Evolutionary conservation across 352 stramenopile genomes (phyloP), one percentile per base, ranked within the genome.

Genomic region (Sclerospora graminicola): DNA sequence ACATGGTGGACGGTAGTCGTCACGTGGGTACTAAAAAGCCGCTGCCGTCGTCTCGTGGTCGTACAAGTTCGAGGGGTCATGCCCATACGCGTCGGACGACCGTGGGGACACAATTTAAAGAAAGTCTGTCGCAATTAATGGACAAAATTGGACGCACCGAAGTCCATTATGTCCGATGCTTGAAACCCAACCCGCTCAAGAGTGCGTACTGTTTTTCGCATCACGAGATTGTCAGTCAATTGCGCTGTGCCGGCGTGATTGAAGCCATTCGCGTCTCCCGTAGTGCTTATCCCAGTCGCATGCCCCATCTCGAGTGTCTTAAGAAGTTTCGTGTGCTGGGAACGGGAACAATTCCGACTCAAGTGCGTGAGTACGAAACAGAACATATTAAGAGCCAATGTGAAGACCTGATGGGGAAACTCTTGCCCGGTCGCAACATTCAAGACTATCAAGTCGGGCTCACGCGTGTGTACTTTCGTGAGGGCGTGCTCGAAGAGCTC

Each of bases 371-470:
- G 20, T 68, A 50, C 1, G 71, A 83, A 23, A 63, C 65, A 6
- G 75, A 82, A 13, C 41, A 66, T 3, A 47, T 79, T 19, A 82
- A 82, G 29, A 30, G 34, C 0, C 56, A 82, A 50, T 89, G 75
- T 27, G 74, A 84, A 42, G 59, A 85, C 29, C 33, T 92, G 16
- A 72, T 89, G 63, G 66, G 61, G 1, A 71, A 75, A 35, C 48
- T 92, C 5, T 46, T 92, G 16, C 74, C 81, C 1, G 60, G 63
- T 8, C 59, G 72, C 40, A 85, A 92, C 49, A 70, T 92, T 27
- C 49, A 69, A n/a, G 81, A 92, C 47, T 92, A 89, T 39, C 81
- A 92, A 44, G 77, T 89, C n/a, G 81, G 81, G 39, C 45, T 86
- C 11, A 89, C 76, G 1, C 78, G 79, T 24, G 79, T 92, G 13